A percentile compares a stretch with the other conserved stretches of the same genome.
phyloP scores from a whole-genome alignment of 306 rosid genomes.

The Senna tora region DNA sequence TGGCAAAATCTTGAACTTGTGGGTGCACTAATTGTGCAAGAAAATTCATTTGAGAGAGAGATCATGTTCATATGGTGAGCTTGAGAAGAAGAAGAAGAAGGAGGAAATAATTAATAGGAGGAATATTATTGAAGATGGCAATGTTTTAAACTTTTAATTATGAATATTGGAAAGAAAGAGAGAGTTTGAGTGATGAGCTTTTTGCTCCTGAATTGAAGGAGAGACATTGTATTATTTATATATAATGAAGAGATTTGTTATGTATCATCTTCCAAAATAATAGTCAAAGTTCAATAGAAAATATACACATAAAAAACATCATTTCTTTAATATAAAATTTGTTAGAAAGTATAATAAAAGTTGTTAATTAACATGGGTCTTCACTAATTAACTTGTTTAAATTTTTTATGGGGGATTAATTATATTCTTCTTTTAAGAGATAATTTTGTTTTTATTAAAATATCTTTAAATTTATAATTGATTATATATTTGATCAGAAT shows the following conservation, averaged over 20 bases:
- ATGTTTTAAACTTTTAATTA: neutral
- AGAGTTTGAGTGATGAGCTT: constrained; percentile 23
- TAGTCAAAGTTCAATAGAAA: constrained; percentile 41
- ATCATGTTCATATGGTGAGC: constrained; percentile 45
- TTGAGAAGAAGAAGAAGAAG: constrained; percentile 25
- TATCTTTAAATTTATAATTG: no score
- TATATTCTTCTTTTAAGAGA: no score
- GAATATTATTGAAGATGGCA: constrained; percentile 1
- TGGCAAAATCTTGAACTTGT: constrained; percentile 39
- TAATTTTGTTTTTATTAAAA: no score
- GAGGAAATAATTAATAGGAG: constrained; percentile 17
- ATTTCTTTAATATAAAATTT: no score
- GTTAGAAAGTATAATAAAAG: no score
- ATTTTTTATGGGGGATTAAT: no score
- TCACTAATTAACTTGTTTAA: no score
- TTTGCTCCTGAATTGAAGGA: constrained; percentile 44
- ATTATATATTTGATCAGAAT: no score
- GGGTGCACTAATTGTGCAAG: constrained; percentile 43
- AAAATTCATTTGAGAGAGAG: constrained; percentile 41
- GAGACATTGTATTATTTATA: constrained; percentile 21
- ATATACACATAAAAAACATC: neutral
- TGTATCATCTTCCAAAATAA: constrained; percentile 39
- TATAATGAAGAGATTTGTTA: constrained; percentile 19
- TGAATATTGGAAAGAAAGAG: constrained; percentile 24
- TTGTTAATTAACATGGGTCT: no score